A percentile compares a stretch with the other conserved stretches of the same genome.
Conservation (phyloP, 2,329 filamentous ascomycete species). For the Gaeumannomyces tritici region DNA sequence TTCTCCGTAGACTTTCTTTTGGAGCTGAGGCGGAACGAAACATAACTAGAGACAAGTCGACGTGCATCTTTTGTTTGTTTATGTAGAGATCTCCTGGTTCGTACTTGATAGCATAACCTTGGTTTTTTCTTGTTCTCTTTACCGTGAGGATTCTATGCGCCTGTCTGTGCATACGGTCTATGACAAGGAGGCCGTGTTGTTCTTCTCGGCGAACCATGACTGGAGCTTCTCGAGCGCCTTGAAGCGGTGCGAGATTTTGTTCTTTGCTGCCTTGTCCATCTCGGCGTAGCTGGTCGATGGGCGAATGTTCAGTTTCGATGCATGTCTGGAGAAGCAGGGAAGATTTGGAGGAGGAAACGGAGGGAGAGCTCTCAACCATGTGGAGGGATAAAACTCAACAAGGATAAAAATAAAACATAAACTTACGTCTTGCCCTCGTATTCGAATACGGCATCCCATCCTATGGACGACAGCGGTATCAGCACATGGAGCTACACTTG, state of each 20-base stretch:
- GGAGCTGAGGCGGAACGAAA: too few relatives aligned
- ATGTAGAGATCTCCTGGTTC: too few relatives aligned
- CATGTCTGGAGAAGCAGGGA: neutral
- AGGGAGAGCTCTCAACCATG: too few relatives aligned
- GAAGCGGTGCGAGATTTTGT: constrained; percentile 83
- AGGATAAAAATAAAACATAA: neutral
- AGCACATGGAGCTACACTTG: neutral
- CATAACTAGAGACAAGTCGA: too few relatives aligned
- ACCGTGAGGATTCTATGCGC: too few relatives aligned
- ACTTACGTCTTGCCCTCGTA: constrained; percentile 74
- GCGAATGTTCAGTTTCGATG: neutral
- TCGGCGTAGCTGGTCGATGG: constrained; percentile 60
- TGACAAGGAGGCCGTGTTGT: neutral
- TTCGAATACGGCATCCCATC: constrained; percentile 96
- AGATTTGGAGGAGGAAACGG: too few relatives aligned
- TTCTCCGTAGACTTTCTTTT: too few relatives aligned
- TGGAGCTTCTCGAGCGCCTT: constrained; percentile 83
- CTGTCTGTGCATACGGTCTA: neutral
- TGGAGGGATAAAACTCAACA: too few relatives aligned
- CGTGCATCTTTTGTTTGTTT: too few relatives aligned
- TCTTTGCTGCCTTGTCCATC: constrained; percentile 84
- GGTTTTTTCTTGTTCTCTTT: neutral
- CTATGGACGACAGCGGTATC: constrained; percentile 30
- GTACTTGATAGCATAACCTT: neutral
- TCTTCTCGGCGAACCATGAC: constrained; percentile 57